Percentiles rank a stretch among this genome's conserved stretches.
Evolutionary conservation across 2,329 filamentous ascomycete species (phyloP).

Genomic region (Aureobasidium pullulans): DNA sequence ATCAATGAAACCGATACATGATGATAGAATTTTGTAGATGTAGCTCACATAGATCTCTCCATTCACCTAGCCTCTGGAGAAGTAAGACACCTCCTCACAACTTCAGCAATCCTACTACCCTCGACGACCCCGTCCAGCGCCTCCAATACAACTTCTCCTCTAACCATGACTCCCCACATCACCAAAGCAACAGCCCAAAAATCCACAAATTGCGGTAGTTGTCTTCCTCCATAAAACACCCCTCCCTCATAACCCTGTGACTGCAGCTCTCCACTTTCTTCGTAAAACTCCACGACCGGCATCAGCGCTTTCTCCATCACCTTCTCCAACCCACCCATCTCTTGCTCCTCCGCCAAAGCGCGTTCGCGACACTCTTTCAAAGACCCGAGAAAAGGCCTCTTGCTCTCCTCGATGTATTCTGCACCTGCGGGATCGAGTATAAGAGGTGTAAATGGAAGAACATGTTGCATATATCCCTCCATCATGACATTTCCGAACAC

Average conservation of each 20-base stretch:
- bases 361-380: background rate
- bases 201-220: background rate
- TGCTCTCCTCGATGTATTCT: background rate
- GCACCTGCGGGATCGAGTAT: background rate
- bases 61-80: no score
- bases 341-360: background rate
- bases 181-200: background rate
- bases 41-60: no score
- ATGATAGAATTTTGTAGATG: background rate
- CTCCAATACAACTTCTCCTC: background rate
- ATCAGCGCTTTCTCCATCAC: background rate
- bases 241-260: background rate
- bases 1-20: conserved; percentile 20
- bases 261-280: background rate
- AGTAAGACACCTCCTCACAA: background rate
- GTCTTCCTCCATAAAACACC: background rate
- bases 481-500: background rate
- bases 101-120: background rate
- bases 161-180: background rate
- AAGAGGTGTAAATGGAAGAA: background rate
- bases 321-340: background rate
- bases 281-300: background rate
- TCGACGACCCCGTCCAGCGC: background rate
- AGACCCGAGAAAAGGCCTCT: background rate
- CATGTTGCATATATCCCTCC: background rate